Evolutionary conservation across 345 rosid genomes (phyloP).

Genomic region (Erysimum cheiranthoides): DNA sequence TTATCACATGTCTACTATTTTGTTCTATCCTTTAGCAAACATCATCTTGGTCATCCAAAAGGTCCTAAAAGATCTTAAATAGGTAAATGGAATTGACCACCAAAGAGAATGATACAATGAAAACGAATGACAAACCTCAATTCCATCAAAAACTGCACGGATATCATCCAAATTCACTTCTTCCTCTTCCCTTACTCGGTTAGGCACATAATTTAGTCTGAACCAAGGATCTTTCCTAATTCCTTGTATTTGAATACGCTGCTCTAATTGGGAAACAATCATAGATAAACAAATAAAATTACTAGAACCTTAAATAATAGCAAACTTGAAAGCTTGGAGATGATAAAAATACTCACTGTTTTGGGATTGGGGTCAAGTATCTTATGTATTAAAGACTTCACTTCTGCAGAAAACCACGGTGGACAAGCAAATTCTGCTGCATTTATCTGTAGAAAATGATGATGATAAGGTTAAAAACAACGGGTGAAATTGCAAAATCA

Average conservation of each 20-base stretch:
- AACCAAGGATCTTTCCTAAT: conserved; percentile 79
- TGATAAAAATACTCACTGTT: conserved; percentile 68
- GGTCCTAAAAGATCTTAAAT: conserved; percentile 1
- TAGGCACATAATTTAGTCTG: conserved; percentile 61
- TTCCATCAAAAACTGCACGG: conserved; percentile 79
- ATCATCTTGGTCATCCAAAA: conserved; percentile 13
- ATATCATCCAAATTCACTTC: conserved; percentile 82
- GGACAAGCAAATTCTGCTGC: conserved; percentile 85
- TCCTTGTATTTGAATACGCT: conserved; percentile 74
- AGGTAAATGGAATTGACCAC: not conserved
- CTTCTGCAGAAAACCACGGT: conserved; percentile 78
- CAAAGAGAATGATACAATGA: conserved; percentile 13
- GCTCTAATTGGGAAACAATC: conserved; percentile 49
- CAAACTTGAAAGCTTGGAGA: conserved; percentile 8
- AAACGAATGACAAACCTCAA: conserved; percentile 64
- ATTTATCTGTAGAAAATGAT: conserved; percentile 57
- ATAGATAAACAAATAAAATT: conserved; percentile 14
- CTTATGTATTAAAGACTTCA: conserved; percentile 67
- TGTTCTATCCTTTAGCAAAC: not conserved
- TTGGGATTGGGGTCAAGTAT: conserved; percentile 80
- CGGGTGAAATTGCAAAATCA: not conserved
- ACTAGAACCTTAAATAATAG: conserved; percentile 21
- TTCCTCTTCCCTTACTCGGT: conserved; percentile 55
- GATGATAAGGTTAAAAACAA: conserved; percentile 12
- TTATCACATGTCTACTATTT: not conserved